Percentiles rank a stretch among this genome's conserved stretches.
These are phyloP conservation scores for Gastrolobium bilobum DNA, from an alignment of 306 rosid species.

Conservation along the genomic window DNA sequence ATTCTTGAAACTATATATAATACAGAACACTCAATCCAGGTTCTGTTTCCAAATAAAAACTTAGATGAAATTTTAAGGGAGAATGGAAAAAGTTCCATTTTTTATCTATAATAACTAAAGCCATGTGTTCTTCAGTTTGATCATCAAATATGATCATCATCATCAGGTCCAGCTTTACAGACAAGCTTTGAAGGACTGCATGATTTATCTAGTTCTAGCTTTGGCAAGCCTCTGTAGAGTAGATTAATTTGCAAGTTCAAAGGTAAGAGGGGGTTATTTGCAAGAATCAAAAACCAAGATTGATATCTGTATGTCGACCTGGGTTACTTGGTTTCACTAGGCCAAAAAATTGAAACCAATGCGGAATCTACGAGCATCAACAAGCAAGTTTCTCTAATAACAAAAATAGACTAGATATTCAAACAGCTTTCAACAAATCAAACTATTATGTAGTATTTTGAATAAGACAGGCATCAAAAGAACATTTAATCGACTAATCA, in stretches of 20 bases:
- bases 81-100: background rate
- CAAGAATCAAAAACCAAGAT: background rate
- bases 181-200: background rate
- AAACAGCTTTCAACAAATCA: constrained; percentile 36
- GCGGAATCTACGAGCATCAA: constrained; percentile 28
- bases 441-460: background rate
- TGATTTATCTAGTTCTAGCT: constrained; percentile 10
- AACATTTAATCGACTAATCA: constrained; percentile 3
- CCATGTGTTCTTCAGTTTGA: background rate
- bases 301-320: constrained; percentile 10
- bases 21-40: constrained; percentile 9
- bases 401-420: background rate
- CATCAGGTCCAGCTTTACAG: constrained; percentile 15
- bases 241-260: background rate
- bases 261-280: constrained; percentile 4
- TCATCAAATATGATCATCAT: constrained; percentile 4
- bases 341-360: constrained; percentile 35
- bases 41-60: constrained; percentile 11
- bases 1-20: constrained; percentile 15
- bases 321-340: background rate
- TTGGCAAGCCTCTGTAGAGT: background rate
- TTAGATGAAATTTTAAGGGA: background rate
- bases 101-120: constrained; percentile 23
- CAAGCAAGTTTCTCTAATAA: constrained; percentile 9
- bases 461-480: constrained; percentile 4